Evolutionary conservation across 148 eudicot genomes (phyloP).

Genomic region (Pharnaceum exiguum): DNA sequence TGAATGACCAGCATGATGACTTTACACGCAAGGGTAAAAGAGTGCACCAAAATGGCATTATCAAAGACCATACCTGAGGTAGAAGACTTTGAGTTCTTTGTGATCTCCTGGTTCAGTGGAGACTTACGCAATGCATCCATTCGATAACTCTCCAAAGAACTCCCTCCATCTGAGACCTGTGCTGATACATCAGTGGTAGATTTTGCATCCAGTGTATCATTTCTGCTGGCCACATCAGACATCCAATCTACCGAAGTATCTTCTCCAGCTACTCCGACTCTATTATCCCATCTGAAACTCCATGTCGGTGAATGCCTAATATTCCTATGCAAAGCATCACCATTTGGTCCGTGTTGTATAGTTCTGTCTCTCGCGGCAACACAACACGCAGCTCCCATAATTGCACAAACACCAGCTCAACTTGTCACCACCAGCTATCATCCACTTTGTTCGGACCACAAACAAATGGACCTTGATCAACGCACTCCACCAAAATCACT

Average conservation of each 20-base stretch:
- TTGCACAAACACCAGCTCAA: conserved; percentile 29
- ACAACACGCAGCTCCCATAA: conserved; percentile 94
- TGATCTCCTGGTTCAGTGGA: conserved; percentile 42
- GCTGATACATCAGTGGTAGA: conserved; percentile 60
- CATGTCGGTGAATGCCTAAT: conserved; percentile 78
- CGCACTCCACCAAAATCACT: background rate
- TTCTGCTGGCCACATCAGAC: conserved; percentile 50
- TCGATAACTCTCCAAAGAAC: conserved; percentile 61
- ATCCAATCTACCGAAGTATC: conserved; percentile 60
- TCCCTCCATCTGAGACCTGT: conserved; percentile 77
- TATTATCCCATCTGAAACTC: conserved; percentile 97
- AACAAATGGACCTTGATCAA: background rate
- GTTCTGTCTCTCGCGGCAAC: conserved; percentile 84
- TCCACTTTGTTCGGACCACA: conserved; percentile 5
- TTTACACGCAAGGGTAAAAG: no score
- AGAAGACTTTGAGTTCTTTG: conserved; percentile 33
- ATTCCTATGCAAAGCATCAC: conserved; percentile 59
- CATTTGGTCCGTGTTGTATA: conserved; percentile 51
- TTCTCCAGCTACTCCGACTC: conserved; percentile 89
- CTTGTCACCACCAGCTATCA: conserved; percentile 12
- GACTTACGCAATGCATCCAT: conserved; percentile 58
- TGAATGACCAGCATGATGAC: no score
- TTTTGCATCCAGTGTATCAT: conserved; percentile 55
- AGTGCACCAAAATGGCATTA: background rate
- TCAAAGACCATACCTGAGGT: conserved; percentile 46